Percentiles rank a stretch among this genome's conserved stretches.
Conservation (phyloP, 2,329 filamentous ascomycete genomes). For the Sphaerulina musiva region DNA sequence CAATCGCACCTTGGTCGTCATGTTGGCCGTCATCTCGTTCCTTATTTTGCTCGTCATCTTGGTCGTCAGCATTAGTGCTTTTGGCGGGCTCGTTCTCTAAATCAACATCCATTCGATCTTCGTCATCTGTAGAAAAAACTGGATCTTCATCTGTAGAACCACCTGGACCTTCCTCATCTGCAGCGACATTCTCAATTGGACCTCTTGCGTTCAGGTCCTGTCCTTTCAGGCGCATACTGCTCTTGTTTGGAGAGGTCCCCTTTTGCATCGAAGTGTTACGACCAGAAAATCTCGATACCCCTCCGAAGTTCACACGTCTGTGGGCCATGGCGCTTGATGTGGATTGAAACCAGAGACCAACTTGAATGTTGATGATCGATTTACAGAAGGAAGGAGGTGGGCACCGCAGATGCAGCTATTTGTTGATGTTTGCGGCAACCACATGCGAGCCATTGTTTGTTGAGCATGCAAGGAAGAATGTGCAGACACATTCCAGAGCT, state of each 20-base stretch:
- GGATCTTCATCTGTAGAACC: too few species aligned
- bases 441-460: constrained; percentile 2
- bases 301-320: background rate
- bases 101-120: too few species aligned
- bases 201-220: background rate
- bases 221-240: background rate
- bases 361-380: background rate
- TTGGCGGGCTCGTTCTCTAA: background rate
- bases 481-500: constrained; percentile 1
- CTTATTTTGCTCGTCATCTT: background rate
- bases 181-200: background rate
- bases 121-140: too few species aligned
- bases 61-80: background rate
- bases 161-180: too few species aligned
- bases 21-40: background rate
- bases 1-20: background rate
- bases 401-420: background rate
- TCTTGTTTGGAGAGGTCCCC: background rate
- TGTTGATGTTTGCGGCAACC: background rate
- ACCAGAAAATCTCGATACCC: background rate
- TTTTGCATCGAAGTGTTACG: background rate
- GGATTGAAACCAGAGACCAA: background rate
- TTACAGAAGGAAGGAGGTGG: background rate
- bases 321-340: background rate
- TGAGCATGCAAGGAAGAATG: background rate